Evolutionary conservation across 768 basidiomycete genomes (phyloP).

Genomic region (Ephemerocybe angulata): DNA sequence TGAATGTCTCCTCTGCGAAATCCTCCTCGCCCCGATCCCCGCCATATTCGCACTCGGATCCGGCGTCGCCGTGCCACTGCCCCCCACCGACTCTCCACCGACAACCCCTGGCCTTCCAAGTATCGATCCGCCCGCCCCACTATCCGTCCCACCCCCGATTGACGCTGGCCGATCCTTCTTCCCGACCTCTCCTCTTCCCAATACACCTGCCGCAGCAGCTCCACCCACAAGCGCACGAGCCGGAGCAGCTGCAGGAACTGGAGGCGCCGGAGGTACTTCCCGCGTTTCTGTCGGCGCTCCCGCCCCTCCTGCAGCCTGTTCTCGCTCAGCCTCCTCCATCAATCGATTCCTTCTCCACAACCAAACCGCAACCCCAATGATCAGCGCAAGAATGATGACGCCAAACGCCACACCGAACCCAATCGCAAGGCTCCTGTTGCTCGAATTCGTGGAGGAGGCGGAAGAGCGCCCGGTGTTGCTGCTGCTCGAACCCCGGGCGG

Average conservation of each 20-base stretch:
- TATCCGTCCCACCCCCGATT: too few relatives aligned
- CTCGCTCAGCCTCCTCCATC: background rate
- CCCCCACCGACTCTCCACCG: background rate
- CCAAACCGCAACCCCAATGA: background rate
- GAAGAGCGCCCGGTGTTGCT: background rate
- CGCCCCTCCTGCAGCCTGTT: too few relatives aligned
- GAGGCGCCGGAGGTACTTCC: too few relatives aligned
- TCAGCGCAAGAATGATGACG: background rate
- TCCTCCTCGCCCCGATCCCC: background rate
- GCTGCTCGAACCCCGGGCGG: background rate
- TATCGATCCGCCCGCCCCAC: too few relatives aligned
- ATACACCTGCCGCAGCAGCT: too few relatives aligned
- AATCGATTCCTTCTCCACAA: background rate
- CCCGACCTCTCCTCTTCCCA: too few relatives aligned
- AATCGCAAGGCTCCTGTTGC: background rate
- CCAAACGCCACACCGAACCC: constrained; percentile 3
- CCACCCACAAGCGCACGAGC: too few relatives aligned
- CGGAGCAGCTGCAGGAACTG: too few relatives aligned
- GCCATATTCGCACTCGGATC: background rate
- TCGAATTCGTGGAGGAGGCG: background rate
- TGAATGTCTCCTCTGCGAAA: background rate
- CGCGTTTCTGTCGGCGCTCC: too few relatives aligned
- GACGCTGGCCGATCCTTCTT: too few relatives aligned
- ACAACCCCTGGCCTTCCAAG: too few relatives aligned
- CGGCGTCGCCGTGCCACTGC: background rate